phyloP scores from a whole-genome alignment of 2,329 filamentous ascomycete genomes.

The Monosporascus sp. region DNA sequence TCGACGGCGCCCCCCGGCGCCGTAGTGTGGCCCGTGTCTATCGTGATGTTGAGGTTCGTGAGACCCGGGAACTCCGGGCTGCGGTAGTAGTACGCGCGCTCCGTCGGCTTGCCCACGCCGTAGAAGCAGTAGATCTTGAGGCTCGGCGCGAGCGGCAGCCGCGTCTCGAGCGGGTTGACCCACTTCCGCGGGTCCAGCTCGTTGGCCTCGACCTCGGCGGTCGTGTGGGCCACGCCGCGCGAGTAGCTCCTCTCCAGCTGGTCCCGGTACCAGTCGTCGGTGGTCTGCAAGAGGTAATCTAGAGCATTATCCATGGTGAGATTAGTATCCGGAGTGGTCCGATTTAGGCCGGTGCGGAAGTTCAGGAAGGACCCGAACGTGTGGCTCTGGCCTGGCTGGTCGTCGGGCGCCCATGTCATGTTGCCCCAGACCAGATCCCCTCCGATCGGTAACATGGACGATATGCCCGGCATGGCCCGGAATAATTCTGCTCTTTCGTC shows the following conservation, averaged over 20 bases:
- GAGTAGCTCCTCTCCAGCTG: slow-evolving; percentile 75
- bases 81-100: slow-evolving; percentile 88
- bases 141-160: slow-evolving; percentile 78
- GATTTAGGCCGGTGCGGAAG: slow-evolving; percentile 65
- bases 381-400: slow-evolving; percentile 63
- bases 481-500: slow-evolving; percentile 91
- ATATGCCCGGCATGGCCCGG: slow-evolving; percentile 93
- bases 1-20: slow-evolving; percentile 41
- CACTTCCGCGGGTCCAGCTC: slow-evolving; percentile 75
- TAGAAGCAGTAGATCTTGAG: slow-evolving; percentile 98
- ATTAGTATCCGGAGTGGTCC: slow-evolving; percentile 62
- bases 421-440: slow-evolving; percentile 96
- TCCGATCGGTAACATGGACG: slow-evolving; percentile 92
- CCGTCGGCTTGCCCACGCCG: slow-evolving; percentile 87
- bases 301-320: slow-evolving; percentile 76
- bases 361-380: slow-evolving; percentile 80
- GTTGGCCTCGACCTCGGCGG: slow-evolving; percentile 74
- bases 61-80: slow-evolving; percentile 56
- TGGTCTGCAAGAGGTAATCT: slow-evolving; percentile 69
- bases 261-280: slow-evolving; percentile 79
- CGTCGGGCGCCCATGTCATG: slow-evolving; percentile 79
- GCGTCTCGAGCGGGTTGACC: slow-evolving; percentile 89
- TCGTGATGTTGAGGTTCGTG: slow-evolving; percentile 68
- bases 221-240: slow-evolving; percentile 77
- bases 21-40: slow-evolving; percentile 55